These are phyloP conservation scores for Aaosphaeria arxii DNA, from an alignment of 2,329 filamentous ascomycete genomes.

Conservation along the genomic window DNA sequence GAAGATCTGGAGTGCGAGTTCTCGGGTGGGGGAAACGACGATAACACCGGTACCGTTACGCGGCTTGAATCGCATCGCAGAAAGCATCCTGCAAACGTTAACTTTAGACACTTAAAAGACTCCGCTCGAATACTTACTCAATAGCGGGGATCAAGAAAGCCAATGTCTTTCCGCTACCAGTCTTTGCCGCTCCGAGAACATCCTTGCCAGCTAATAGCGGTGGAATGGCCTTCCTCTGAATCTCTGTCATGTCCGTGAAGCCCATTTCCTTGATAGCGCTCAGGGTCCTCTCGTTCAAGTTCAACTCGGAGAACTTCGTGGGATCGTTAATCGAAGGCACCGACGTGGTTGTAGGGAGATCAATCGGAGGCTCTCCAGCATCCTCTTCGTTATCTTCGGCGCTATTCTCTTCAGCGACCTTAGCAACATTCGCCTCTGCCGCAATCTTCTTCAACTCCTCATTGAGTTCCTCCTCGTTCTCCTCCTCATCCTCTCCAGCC, in stretches of 20 bases:
- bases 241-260: conserved; percentile 93
- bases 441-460: conserved; percentile 32
- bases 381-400: conserved; percentile 25
- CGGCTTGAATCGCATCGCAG: conserved; percentile 87
- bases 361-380: conserved; percentile 36
- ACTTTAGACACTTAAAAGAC: too few relatives aligned
- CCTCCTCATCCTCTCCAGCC: conserved; percentile 22
- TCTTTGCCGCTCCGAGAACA: conserved; percentile 93
- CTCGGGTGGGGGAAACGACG: conserved; percentile 87
- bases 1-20: conserved; percentile 93
- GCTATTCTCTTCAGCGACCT: conserved; percentile 25
- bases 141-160: conserved; percentile 92
- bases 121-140: conserved; percentile 45
- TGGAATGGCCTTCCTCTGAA: conserved; percentile 83
- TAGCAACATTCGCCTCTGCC: conserved; percentile 21
- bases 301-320: conserved; percentile 74
- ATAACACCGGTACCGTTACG: conserved; percentile 83
- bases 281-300: conserved; percentile 84
- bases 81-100: conserved; percentile 60
- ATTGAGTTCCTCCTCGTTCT: conserved; percentile 31
- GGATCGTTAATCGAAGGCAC: conserved; percentile 63
- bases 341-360: conserved; percentile 54
- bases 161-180: conserved; percentile 91
- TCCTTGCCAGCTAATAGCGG: conserved; percentile 86
- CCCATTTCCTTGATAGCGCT: conserved; percentile 88